Evolutionary conservation across 352 stramenopile species (phyloP), one percentile per base, ranked within the genome.

Genomic region (Pythium biforme): DNA sequence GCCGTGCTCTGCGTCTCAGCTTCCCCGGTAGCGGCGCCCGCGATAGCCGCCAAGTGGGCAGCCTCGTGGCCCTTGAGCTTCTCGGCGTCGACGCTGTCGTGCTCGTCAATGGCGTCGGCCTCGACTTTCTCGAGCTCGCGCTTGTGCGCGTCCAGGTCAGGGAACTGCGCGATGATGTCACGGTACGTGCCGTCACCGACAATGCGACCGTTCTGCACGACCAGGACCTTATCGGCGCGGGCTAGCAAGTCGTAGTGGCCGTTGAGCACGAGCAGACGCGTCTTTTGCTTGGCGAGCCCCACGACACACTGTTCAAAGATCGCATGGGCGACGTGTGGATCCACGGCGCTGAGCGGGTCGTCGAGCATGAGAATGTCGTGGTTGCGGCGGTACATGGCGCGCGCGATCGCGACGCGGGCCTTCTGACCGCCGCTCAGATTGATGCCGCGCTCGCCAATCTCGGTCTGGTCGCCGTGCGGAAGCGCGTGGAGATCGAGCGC

Each of bases 261-360:
- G 3, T 94, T 89, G 17, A 97, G 73, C 34, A 98, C 61, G 4
- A 96, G 73, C 29, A 79, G 81, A 40, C 73, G 73, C 49, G 49
- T 37, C 52, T 66, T 61, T 4, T 84, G 64, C 14, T 94, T 73
- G 31, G 40, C 47, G 2, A 68, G 22, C 7, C 54, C 37, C 7
- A 64, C 41, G 20, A 82, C 60, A 31, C 71, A 64, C 3, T 77
- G 23, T 0, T 37, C 9, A 40, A 80, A 80, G 12, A 80, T 64
- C 10, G 47, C 67, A 40, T 69, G 49, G 0, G 55, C 73, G 0
- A 81, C 70, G 48, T 76, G 68, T 1, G 43, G 39, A 33, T 81
- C 73, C 15, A 78, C 37, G 0, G 73, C 73, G 34, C 53, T 69
- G 15, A 78, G 57, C 9, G 60, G 56, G 48, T 81, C 73, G 49